A percentile compares a stretch with the other conserved stretches of the same genome.
Conservation (phyloP, 2,329 filamentous ascomycete genomes). For the Epichloe scottii region DNA sequence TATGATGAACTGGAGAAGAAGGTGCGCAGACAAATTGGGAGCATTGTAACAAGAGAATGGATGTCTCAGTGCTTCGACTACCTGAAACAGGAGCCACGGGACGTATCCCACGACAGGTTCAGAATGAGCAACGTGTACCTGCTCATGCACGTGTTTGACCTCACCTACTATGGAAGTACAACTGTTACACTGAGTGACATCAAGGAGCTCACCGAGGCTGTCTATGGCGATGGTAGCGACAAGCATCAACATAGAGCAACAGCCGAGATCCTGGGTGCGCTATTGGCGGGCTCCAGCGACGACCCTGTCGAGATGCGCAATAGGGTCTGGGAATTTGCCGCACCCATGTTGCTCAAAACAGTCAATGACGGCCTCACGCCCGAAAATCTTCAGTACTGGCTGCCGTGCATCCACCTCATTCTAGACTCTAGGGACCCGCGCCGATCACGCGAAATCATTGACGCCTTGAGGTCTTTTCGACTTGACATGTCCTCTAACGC, state of each 20-base stretch:
- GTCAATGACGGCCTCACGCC: conserved; percentile 89
- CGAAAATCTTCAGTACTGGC: conserved; percentile 91
- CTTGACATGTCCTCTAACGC: conserved; percentile 92
- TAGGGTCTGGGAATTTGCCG: conserved; percentile 76
- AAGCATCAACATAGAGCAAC: conserved; percentile 97
- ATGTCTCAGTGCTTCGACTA: conserved; percentile 80
- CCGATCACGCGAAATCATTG: conserved; percentile 72
- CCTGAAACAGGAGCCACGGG: conserved; percentile 90
- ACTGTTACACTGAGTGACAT: conserved; percentile 75
- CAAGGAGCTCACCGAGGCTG: conserved; percentile 60
- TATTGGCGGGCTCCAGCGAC: conserved; percentile 72
- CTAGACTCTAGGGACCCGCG: conserved; percentile 84
- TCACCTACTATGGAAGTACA: conserved; percentile 72
- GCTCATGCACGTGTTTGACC: conserved; percentile 78
- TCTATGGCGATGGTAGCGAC: conserved; percentile 87
- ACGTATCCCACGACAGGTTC: conserved; percentile 71
- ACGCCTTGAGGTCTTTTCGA: conserved; percentile 71
- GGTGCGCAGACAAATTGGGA: conserved; percentile 68
- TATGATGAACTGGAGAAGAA: conserved; percentile 73
- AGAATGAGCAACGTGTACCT: conserved; percentile 79
- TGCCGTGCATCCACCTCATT: conserved; percentile 81
- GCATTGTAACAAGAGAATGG: conserved; percentile 71
- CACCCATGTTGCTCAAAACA: conserved; percentile 74
- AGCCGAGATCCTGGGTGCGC: conserved; percentile 78
- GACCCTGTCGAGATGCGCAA: conserved; percentile 61